These are phyloP conservation scores for Cladobotryum mycophilum DNA, from an alignment of 2,329 filamentous ascomycete species.

Conservation along the genomic window DNA sequence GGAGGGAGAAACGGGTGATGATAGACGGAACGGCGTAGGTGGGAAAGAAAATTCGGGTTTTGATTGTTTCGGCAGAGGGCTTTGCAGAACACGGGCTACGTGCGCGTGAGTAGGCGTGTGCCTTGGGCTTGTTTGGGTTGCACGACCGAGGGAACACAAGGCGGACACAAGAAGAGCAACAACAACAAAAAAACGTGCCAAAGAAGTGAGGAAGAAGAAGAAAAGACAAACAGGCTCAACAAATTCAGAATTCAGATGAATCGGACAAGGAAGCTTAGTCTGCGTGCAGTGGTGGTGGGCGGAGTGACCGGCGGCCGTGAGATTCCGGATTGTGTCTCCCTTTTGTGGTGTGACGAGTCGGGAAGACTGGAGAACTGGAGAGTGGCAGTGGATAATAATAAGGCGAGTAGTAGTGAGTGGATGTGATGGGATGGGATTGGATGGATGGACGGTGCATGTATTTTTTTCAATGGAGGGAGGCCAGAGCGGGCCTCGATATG, in stretches of 20 bases:
- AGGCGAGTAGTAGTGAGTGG: too few relatives aligned
- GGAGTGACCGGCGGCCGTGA: constrained; percentile 11
- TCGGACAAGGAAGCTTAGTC: neutral
- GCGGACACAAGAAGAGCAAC: neutral
- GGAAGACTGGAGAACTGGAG: constrained; percentile 5
- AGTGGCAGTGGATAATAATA: neutral
- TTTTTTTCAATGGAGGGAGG: neutral
- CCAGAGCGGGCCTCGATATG: too few relatives aligned
- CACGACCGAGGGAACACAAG: too few relatives aligned
- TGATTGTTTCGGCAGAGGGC: constrained; percentile 1
- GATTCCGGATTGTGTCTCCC: constrained; percentile 9
- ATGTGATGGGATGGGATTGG: neutral
- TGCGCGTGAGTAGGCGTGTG: constrained; percentile 10
- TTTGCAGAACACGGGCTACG: constrained; percentile 8
- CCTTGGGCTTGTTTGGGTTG: neutral
- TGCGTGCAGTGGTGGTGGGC: constrained; percentile 8
- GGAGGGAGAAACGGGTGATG: too few relatives aligned
- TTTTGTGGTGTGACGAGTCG: constrained; percentile 10
- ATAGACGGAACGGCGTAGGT: neutral
- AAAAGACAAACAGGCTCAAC: neutral
- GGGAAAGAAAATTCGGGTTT: neutral
- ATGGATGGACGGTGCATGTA: too few relatives aligned
- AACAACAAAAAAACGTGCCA: neutral
- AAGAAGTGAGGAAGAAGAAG: neutral
- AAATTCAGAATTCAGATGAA: neutral